phyloP scores from a whole-genome alignment of 23 red algal genomes.

The Gracilaria caudata region DNA sequence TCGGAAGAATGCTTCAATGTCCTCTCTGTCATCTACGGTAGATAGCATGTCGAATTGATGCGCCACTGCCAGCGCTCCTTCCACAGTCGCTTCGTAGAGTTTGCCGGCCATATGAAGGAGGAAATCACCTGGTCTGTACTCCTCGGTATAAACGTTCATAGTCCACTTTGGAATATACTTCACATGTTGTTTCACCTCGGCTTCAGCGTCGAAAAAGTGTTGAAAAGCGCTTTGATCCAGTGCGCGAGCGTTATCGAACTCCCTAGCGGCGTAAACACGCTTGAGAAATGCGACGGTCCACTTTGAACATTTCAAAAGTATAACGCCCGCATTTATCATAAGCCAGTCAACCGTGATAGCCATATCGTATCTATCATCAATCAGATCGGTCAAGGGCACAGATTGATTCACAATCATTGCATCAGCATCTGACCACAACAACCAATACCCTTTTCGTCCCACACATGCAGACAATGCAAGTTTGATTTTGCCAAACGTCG shows the following conservation, averaged over 20 bases:
- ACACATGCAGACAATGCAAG: constrained; percentile 72
- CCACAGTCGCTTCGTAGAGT: constrained; percentile 74
- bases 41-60: constrained; percentile 89
- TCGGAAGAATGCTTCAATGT: constrained; percentile 81
- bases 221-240: constrained; percentile 84
- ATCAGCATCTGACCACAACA: constrained; percentile 85
- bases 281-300: constrained; percentile 70
- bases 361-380: constrained; percentile 76
- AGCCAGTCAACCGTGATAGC: constrained; percentile 81
- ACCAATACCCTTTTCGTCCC: constrained; percentile 69
- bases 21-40: constrained; percentile 44
- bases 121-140: constrained; percentile 86
- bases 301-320: constrained; percentile 77
- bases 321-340: constrained; percentile 88
- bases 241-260: constrained; percentile 75
- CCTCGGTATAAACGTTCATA: constrained; percentile 86
- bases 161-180: constrained; percentile 75
- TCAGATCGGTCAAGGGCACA: constrained; percentile 56
- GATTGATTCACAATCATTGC: constrained; percentile 86
- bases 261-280: constrained; percentile 64
- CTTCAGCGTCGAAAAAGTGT: constrained; percentile 61
- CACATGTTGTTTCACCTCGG: constrained; percentile 36
- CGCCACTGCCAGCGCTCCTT: constrained; percentile 73
- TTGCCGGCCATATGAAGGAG: constrained; percentile 87
- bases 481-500: constrained; percentile 86